Conservation (phyloP, 2,329 filamentous ascomycete species). For the Penicillium sp. region DNA sequence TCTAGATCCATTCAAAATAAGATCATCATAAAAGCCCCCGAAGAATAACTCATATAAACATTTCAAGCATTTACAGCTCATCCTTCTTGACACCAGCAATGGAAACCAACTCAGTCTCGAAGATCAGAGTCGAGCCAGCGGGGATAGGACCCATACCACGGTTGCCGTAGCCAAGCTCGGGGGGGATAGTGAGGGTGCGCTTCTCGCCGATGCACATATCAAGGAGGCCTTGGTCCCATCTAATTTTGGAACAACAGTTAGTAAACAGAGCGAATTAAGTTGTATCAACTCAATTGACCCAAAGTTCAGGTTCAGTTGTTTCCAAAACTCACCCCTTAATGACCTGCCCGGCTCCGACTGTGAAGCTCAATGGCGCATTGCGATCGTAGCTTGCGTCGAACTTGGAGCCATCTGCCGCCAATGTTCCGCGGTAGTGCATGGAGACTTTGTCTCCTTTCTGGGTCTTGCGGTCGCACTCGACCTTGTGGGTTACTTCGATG, state of each 20-base stretch:
- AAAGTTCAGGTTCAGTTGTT: not conserved
- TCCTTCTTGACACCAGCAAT: constrained; percentile 70
- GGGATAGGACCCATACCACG: constrained; percentile 79
- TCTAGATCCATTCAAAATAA: not conserved
- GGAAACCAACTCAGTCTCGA: constrained; percentile 85
- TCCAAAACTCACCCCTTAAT: constrained; percentile 72
- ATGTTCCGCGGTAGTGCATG: constrained; percentile 86
- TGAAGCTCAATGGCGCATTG: constrained; percentile 73
- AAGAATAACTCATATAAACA: not conserved
- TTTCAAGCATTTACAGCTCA: constrained; percentile 37
- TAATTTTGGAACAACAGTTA: constrained; percentile 29
- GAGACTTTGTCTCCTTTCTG: constrained; percentile 73
- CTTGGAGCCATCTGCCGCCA: constrained; percentile 69
- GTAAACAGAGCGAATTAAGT: too few relatives aligned
- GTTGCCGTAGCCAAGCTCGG: constrained; percentile 78
- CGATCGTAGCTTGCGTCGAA: constrained; percentile 87
- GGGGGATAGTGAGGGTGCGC: constrained; percentile 85
- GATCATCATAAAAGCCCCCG: not conserved
- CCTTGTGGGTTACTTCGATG: constrained; percentile 72
- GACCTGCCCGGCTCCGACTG: constrained; percentile 75
- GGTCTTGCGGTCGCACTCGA: constrained; percentile 78
- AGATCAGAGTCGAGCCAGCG: constrained; percentile 76
- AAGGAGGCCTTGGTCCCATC: constrained; percentile 86
- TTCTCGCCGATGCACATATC: constrained; percentile 98
- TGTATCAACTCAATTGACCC: not conserved